Conservation (phyloP, 139 green algal species). For the Klebsormidium nitens region DNA sequence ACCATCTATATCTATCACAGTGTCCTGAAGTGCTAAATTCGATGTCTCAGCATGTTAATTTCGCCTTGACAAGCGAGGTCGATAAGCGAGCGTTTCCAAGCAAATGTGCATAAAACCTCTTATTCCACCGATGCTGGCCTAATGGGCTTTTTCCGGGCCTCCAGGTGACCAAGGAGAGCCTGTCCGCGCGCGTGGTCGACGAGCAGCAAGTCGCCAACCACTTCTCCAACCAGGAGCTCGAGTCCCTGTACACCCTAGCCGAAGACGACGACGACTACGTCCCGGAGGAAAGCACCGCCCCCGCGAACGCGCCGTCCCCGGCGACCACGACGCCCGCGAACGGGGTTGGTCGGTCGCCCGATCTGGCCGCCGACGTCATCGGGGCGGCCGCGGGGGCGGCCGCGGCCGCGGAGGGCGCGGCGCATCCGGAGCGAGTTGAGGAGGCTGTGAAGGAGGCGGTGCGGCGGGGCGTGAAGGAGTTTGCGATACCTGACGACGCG, state of each 20-base stretch:
- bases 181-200: constrained; percentile 27
- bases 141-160: neutral
- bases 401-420: no score
- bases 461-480: neutral
- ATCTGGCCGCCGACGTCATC: neutral
- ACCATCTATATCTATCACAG: neutral
- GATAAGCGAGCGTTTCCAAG: neutral
- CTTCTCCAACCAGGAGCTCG: constrained; percentile 17
- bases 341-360: neutral
- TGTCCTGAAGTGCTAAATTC: neutral
- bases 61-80: neutral
- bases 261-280: constrained; percentile 14
- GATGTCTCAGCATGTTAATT: neutral
- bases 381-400: neutral
- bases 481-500: constrained; percentile 6
- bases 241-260: constrained; percentile 10
- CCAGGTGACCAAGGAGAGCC: constrained; percentile 28
- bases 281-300: neutral
- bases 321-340: neutral
- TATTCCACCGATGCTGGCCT: neutral
- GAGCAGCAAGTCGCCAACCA: constrained; percentile 21
- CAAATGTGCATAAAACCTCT: neutral
- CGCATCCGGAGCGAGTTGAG: no score
- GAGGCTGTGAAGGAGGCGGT: neutral
- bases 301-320: neutral